A percentile compares a stretch with the other conserved stretches of the same genome.
phyloP scores from a whole-genome alignment of 345 rosid species.

The Geranium rotundifolium region DNA sequence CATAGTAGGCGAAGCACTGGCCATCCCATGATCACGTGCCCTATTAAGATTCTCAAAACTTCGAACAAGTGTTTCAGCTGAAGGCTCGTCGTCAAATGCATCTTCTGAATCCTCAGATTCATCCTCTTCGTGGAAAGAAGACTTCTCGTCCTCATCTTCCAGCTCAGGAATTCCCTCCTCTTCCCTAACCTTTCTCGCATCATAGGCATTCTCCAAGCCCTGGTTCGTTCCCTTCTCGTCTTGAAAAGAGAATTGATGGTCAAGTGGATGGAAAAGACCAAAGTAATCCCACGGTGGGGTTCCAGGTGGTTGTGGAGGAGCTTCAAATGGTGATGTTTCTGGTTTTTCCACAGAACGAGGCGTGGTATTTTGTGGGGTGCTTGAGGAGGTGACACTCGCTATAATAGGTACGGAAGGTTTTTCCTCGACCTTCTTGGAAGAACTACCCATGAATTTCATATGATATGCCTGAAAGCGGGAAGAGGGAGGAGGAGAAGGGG shows the following conservation, averaged over 20 bases:
- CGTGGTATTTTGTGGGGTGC: slow-evolving; percentile 28
- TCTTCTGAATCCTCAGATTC: slow-evolving; percentile 58
- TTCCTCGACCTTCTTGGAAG: slow-evolving; percentile 62
- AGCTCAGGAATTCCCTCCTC: slow-evolving; percentile 54
- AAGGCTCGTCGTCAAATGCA: slow-evolving; percentile 64
- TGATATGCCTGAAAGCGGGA: slow-evolving; percentile 41
- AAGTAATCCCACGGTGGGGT: slow-evolving; percentile 84
- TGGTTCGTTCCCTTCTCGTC: slow-evolving; percentile 29
- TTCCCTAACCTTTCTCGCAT: slow-evolving; percentile 33
- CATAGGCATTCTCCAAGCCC: slow-evolving; percentile 32
- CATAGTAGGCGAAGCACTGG: slow-evolving; percentile 31
- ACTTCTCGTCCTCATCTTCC: slow-evolving; percentile 52
- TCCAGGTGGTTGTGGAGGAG: slow-evolving; percentile 39
- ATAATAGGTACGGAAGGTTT: slow-evolving; percentile 43
- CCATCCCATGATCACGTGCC: slow-evolving; percentile 31
- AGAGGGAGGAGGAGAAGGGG: slow-evolving; percentile 49
- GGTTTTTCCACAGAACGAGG: slow-evolving; percentile 33
- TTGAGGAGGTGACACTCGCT: slow-evolving; percentile 43
- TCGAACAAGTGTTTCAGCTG: slow-evolving; percentile 54
- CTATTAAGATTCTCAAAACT: slow-evolving; percentile 62
- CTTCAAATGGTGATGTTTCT: slow-evolving; percentile 38
- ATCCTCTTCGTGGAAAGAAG: slow-evolving; percentile 44
- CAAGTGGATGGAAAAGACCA: slow-evolving; percentile 54
- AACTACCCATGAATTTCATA: slow-evolving; percentile 53
- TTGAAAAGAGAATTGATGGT: slow-evolving; percentile 44